These are phyloP conservation scores for Mycena leptocephala DNA, from an alignment of 768 basidiomycete species.

Conservation along the genomic window DNA sequence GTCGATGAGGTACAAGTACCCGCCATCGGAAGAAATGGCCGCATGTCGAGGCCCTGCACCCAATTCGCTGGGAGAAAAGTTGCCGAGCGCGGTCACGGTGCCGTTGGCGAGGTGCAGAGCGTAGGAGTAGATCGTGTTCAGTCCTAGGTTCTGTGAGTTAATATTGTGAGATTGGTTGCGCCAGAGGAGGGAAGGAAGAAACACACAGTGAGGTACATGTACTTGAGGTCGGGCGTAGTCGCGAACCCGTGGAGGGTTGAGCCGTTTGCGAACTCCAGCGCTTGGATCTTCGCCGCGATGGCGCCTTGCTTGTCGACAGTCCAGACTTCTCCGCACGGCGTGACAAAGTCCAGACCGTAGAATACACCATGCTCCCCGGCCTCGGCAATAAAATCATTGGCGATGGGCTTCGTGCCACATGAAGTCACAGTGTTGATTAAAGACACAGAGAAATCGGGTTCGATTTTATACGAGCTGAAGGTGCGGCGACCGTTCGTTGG, in stretches of 20 bases:
- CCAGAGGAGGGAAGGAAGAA: background rate
- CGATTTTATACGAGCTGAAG: conserved; percentile 36
- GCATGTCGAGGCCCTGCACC: conserved; percentile 39
- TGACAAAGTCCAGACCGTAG: conserved; percentile 40
- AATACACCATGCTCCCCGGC: conserved; percentile 32
- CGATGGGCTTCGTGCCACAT: conserved; percentile 42
- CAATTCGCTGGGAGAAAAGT: conserved; percentile 23
- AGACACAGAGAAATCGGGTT: conserved; percentile 36
- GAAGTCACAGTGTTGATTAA: conserved; percentile 38
- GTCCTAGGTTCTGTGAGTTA: conserved; percentile 35
- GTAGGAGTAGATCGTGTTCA: conserved; percentile 36
- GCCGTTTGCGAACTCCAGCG: conserved; percentile 25
- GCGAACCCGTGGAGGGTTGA: conserved; percentile 42
- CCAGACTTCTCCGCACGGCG: conserved; percentile 40
- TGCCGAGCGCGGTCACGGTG: background rate
- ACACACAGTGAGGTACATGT: conserved; percentile 38
- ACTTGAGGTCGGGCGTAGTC: conserved; percentile 36
- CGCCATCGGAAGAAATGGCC: conserved; percentile 28
- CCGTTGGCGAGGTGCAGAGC: conserved; percentile 29
- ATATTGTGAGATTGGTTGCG: no score
- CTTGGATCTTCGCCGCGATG: conserved; percentile 28
- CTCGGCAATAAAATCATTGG: conserved; percentile 38
- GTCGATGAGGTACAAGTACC: conserved; percentile 39
- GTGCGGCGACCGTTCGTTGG: conserved; percentile 33
- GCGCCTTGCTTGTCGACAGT: conserved; percentile 32